Base-by-base conservation (phyloP, 1,139 yeast species). In the Geotrichum phurueaensis region DNA sequence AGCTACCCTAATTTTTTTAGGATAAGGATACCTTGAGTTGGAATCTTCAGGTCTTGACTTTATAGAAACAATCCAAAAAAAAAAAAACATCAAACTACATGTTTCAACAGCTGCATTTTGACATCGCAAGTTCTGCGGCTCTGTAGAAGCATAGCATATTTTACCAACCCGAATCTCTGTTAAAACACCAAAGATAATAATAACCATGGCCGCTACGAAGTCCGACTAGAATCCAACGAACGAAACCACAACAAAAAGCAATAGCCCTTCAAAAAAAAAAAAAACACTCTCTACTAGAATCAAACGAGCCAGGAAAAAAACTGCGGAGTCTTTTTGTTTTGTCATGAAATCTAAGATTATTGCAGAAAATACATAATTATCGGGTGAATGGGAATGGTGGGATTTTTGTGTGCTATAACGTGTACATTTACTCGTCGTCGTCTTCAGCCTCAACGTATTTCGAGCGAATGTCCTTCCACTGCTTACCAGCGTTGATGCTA, bases 401-500 rank as follows among this genome's bases (percentile, higher is more conserved):
- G 9, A n/a, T 39, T 39, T 39, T 39, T 39, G 47, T 39, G 47
- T 18, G 47, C 18, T 39, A 48, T 48, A 48, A 13, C 5, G 31
- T 13, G 27, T 48, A 47, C 43, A 58, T 60, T 60, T 68, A 68
- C 68, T 71, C 71, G 60, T 70, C 72, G 58, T 70, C 73, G 52
- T 71, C 75, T 39, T 70, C 76, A 48, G 65, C 67, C 61, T 71
- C 67, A 69, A 77, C 65, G 69, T 78, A 82, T 69, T 81, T 82
- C 67, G 79, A 79, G 79, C 88, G 89, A 75, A 94, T 89, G 72
- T 94, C 98, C 75, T 88, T 86, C 99, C 99, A 94, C 80, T 91
- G 90, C 81, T 94, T 94, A 71, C 98, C 99, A 75, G 81, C 82
- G 85, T 94, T 94, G 81, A 87, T 89, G 76, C 79, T 78, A 75